Evolutionary conservation across 768 basidiomycete genomes (phyloP).

Genomic region (Mycena latifolia): DNA sequence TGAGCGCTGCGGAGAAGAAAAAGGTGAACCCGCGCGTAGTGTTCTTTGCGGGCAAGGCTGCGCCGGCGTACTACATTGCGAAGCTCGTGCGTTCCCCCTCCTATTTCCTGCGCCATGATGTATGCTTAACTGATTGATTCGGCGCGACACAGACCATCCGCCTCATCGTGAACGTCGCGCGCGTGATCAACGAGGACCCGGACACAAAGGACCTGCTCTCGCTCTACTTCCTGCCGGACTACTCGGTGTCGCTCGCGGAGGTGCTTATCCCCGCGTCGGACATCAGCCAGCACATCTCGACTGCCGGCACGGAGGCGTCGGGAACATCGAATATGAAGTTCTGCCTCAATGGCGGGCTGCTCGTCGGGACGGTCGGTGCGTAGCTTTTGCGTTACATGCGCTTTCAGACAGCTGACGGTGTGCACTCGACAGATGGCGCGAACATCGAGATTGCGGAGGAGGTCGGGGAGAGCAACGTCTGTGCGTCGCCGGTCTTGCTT

Average conservation of each 20-base stretch:
- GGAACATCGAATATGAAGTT: slow-evolving; percentile 92
- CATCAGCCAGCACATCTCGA: slow-evolving; percentile 96
- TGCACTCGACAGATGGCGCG: slow-evolving; percentile 81
- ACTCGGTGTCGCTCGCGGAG: slow-evolving; percentile 88
- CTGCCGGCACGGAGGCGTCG: slow-evolving; percentile 93
- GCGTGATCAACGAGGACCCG: slow-evolving; percentile 83
- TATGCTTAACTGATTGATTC: not conserved
- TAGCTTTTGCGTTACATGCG: slow-evolving; percentile 4
- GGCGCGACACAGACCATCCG: slow-evolving; percentile 75
- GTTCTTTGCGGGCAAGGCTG: slow-evolving; percentile 99
- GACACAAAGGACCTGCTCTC: slow-evolving; percentile 90
- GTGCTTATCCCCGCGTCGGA: slow-evolving; percentile 93
- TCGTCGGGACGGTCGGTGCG: slow-evolving; percentile 85
- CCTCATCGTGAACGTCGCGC: slow-evolving; percentile 92
- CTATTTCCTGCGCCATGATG: not conserved
- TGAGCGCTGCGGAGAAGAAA: slow-evolving; percentile 84
- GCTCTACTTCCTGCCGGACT: slow-evolving; percentile 97
- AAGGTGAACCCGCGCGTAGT: slow-evolving; percentile 88
- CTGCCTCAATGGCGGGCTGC: slow-evolving; percentile 89
- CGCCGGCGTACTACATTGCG: slow-evolving; percentile 94
- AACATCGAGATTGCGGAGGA: slow-evolving; percentile 98
- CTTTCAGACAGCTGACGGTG: not conserved
- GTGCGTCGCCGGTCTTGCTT: slow-evolving; percentile 60
- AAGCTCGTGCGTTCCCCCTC: slow-evolving; percentile 70
- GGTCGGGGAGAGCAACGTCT: slow-evolving; percentile 92